Evolutionary conservation across 176 grass and related monocot genomes (phyloP).

Genomic region (Phyllostachys edulis): DNA sequence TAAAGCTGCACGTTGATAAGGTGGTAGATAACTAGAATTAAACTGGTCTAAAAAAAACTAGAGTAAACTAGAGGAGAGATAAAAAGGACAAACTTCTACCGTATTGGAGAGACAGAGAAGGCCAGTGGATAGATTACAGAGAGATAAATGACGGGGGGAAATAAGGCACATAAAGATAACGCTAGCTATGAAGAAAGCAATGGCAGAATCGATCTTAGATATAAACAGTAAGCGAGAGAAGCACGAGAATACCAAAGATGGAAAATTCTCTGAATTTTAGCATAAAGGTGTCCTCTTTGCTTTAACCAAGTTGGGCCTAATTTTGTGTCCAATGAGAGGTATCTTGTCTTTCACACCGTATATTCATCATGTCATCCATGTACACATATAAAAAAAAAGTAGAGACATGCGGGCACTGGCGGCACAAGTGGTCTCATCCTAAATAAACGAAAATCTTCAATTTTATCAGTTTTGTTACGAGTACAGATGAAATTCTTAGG

Average conservation of each 20-base stretch:
- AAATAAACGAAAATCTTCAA: neutral
- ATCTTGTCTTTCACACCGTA: neutral
- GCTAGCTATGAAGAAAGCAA: neutral
- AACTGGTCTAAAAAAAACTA: no score
- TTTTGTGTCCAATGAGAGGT: neutral
- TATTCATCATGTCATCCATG: slow-evolving; percentile 21
- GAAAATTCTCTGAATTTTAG: slow-evolving; percentile 23
- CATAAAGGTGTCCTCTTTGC: neutral
- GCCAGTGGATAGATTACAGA: neutral
- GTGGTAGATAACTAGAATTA: no score
- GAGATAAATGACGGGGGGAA: neutral
- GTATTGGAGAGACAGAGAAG: neutral
- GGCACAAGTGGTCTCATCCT: neutral
- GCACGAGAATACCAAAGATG: neutral
- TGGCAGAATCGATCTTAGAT: neutral
- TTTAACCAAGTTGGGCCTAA: slow-evolving; percentile 21
- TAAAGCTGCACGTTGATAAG: no score
- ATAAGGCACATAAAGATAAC: neutral
- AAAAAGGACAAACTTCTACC: no score
- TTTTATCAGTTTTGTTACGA: neutral
- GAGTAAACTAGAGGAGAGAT: neutral
- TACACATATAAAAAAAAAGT: neutral
- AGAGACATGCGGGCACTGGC: neutral
- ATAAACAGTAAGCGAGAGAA: slow-evolving; percentile 28
- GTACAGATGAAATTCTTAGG: neutral